These are phyloP conservation scores for Podospora conica DNA, from an alignment of 495 filamentous ascomycete genomes.

Conservation along the genomic window DNA sequence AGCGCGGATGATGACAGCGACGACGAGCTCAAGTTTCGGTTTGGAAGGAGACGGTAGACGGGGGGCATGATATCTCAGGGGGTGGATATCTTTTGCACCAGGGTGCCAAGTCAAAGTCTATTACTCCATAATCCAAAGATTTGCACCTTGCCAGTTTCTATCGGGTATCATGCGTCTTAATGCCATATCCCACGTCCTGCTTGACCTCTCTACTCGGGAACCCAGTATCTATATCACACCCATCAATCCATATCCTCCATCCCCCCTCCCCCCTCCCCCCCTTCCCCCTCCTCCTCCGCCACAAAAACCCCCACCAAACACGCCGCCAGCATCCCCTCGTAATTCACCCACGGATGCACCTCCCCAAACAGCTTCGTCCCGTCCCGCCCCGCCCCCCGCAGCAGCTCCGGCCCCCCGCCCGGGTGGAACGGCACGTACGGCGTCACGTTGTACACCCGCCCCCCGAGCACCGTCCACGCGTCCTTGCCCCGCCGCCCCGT, in stretches of 20 bases:
- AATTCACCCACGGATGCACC: slow-evolving; percentile 96
- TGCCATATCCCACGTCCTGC: neutral
- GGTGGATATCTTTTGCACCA: neutral
- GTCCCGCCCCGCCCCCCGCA: slow-evolving; percentile 72
- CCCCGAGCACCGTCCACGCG: slow-evolving; percentile 82
- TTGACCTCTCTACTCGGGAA: neutral
- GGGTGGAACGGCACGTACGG: slow-evolving; percentile 90
- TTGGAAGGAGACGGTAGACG: slow-evolving; percentile 29
- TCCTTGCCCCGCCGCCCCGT: slow-evolving; percentile 76
- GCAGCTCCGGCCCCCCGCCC: slow-evolving; percentile 79
- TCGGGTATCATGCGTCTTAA: slow-evolving; percentile 20
- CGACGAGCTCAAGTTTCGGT: slow-evolving; percentile 49
- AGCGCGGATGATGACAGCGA: slow-evolving; percentile 43
- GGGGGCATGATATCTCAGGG: neutral
- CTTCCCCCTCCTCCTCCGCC: slow-evolving; percentile 57
- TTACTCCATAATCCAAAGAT: neutral
- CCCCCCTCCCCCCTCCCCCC: slow-evolving; percentile 17
- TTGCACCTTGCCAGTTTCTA: slow-evolving; percentile 11
- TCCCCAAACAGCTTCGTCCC: slow-evolving; percentile 79
- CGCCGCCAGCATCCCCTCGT: slow-evolving; percentile 83
- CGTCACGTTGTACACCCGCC: slow-evolving; percentile 87
- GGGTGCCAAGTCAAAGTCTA: neutral
- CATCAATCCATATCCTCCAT: slow-evolving; percentile 66
- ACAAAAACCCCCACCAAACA: slow-evolving; percentile 85
- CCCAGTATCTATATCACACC: neutral